Base-by-base conservation (phyloP, 2,329 filamentous ascomycete species). In the Beauveria rudraprayagi region DNA sequence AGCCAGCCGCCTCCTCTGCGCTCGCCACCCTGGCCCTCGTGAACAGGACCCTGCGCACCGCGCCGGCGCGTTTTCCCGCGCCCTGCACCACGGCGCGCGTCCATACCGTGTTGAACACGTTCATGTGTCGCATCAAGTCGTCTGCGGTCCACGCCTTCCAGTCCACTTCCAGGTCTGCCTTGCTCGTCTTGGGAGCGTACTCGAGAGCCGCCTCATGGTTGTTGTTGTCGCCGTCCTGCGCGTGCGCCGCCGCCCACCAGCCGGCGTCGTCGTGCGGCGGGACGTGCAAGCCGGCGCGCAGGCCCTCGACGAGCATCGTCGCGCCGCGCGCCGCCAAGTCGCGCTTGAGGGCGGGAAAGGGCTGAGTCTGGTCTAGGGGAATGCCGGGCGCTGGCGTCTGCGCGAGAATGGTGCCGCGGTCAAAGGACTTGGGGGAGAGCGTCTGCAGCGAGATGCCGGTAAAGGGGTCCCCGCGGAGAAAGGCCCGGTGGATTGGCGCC, bases 381-480 rank as follows among this genome's bases (percentile, higher is more conserved):
- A 91, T 77, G 1, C 84, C 85, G 0, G 85, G 85, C 0, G 69
- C 61, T 0, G 83, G 79, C 0, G 85, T 87, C 73, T 95, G 92
- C 17, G 83, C 80, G 28, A 99, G 78, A 10, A 97, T 81, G 2
- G 78, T 73, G 30, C 94, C 94, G 63, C 86, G 84, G 72, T 99
- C 94, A 70, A 97, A 97, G 52, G 80, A 75, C 17, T 77, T 75
- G 2, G 85, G 81, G 71, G 97, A 85, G 43, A 99, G 81, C 0
- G 93, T 97, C 73, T 99, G 94, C 28, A 99, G 78, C 0, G 90
- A 89, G 24, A 97, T 82, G 26, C 94, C 94, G 0, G 89, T 91
- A 62, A 77, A 75, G 1, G 69, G 68, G 60, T 84, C 78, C 14
- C 80, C 76, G 30, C 81, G 76, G 16, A 97, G 78, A 41, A 97